phyloP scores from a whole-genome alignment of 208 protist genomes.

The Trypanosoma lewisi region DNA sequence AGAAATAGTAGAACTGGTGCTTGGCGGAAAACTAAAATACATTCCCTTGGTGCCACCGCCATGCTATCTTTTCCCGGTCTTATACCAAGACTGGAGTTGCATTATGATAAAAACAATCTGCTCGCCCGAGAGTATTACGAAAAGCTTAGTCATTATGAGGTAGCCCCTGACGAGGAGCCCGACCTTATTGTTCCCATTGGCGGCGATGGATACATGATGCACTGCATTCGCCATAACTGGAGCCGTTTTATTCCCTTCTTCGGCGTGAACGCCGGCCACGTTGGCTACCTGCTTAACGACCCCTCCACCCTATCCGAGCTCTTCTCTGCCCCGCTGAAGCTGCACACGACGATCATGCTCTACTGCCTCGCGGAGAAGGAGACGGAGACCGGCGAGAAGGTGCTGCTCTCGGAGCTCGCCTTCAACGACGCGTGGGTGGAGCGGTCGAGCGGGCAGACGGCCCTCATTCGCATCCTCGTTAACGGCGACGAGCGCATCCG shows the following conservation, averaged over 20 bases:
- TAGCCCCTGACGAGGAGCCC: slow-evolving; percentile 59
- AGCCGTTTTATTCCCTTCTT: slow-evolving; percentile 89
- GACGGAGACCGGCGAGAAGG: slow-evolving; percentile 54
- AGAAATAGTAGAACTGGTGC: slow-evolving; percentile 5
- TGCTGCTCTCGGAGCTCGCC: slow-evolving; percentile 76
- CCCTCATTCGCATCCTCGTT: slow-evolving; percentile 85
- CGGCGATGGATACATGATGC: slow-evolving; percentile 92
- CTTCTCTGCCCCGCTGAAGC: slow-evolving; percentile 80
- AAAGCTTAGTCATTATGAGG: slow-evolving; percentile 74
- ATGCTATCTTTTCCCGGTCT: slow-evolving; percentile 64
- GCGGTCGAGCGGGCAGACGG: slow-evolving; percentile 86
- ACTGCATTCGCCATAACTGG: slow-evolving; percentile 90
- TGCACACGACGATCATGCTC: slow-evolving; percentile 86
- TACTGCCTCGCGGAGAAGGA: slow-evolving; percentile 86
- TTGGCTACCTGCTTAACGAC: slow-evolving; percentile 87
- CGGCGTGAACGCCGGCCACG: slow-evolving; percentile 88
- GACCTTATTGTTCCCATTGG: slow-evolving; percentile 90
- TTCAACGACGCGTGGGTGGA: slow-evolving; percentile 93
- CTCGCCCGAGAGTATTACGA: slow-evolving; percentile 82
- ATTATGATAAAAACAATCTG: slow-evolving; percentile 83
- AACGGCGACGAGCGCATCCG: slow-evolving; percentile 87
- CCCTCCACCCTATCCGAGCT: slow-evolving; percentile 76
- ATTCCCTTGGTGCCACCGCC: slow-evolving; percentile 23
- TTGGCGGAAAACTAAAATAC: slow-evolving; percentile 16
- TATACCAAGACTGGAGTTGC: slow-evolving; percentile 81